Base-by-base conservation (phyloP, 805 yeast genomes). In the Suhomyces xylopsoci region DNA sequence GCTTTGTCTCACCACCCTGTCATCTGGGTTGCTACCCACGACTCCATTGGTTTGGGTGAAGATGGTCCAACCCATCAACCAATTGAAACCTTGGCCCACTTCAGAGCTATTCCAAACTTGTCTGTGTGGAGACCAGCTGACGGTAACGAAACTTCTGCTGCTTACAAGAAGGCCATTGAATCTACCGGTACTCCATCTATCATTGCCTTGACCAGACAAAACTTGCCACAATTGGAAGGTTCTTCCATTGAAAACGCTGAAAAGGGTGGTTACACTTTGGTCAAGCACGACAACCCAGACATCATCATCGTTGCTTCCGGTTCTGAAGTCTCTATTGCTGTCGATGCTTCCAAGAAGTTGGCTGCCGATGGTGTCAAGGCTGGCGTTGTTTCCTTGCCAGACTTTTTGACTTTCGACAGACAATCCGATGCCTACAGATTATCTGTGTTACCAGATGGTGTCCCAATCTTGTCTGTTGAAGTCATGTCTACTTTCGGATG, bases 11-110 rank as follows among this genome's bases (percentile, higher is more conserved):
- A 88, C 62, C 89, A 84, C 69, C 94, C 93, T 60, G 83, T 88
- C 62, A 80, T 84, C 63, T 88, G 92, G 90, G 90, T 88, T 58
- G 94, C 94, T 56, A 88, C 96, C 55, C 96, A 88, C 71, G 96
- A 88, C 72, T 88, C 94, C 47, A 88, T 88, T 65, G 96, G 96
- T 76, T 78, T 88, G 64, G 96, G 96, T 79, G 96, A 88, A 80
- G 96, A 88, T 71, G 96, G 96, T 69, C 96, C 96, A 75, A 88
- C 96, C 68, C 96, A 88, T 76, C 94, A 88, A 77, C 96, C 96
- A 74, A 86, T 88, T 62, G 96, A 88, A 78, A 87, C 94, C 54
- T 78, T 88, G 68, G 92, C 93, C 51, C 94, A 88, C 70, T 82
- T 87, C 70, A 85, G 96, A 81, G 91, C 96, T 59, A 67, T 80